Evolutionary conservation across 768 basidiomycete genomes (phyloP).

Genomic region (Inosperma sp.): DNA sequence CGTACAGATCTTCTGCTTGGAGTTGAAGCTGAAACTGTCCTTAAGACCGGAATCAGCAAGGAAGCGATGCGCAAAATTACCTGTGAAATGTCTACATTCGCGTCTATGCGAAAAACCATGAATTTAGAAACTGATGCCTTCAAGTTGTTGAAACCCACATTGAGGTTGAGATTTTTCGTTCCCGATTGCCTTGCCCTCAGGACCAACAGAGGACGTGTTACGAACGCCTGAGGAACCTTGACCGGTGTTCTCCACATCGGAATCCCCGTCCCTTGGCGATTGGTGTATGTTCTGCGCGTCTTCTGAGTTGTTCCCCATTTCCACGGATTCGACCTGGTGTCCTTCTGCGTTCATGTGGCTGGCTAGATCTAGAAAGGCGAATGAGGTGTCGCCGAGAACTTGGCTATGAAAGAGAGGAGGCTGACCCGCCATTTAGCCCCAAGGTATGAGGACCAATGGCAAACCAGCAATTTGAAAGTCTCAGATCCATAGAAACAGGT

Average conservation of each 20-base stretch:
- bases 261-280: background rate
- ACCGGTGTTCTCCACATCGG: background rate
- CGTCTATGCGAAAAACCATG: background rate
- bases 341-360: too few species aligned
- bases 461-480: too few species aligned
- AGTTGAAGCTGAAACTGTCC: constrained; percentile 60
- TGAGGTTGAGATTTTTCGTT: background rate
- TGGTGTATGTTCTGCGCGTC: background rate
- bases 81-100: constrained; percentile 8
- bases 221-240: background rate
- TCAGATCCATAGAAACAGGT: too few species aligned
- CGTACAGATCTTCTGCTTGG: constrained; percentile 89
- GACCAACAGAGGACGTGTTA: background rate
- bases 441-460: too few species aligned
- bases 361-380: too few species aligned
- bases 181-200: background rate
- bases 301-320: too few species aligned
- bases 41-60: background rate
- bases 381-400: too few species aligned
- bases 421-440: too few species aligned
- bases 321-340: too few species aligned
- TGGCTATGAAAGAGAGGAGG: too few species aligned
- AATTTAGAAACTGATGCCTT: background rate
- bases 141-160: background rate
- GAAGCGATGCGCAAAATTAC: background rate